Conservation (phyloP, 192 early-diverging fungal species). For the Coemansia sp. region DNA sequence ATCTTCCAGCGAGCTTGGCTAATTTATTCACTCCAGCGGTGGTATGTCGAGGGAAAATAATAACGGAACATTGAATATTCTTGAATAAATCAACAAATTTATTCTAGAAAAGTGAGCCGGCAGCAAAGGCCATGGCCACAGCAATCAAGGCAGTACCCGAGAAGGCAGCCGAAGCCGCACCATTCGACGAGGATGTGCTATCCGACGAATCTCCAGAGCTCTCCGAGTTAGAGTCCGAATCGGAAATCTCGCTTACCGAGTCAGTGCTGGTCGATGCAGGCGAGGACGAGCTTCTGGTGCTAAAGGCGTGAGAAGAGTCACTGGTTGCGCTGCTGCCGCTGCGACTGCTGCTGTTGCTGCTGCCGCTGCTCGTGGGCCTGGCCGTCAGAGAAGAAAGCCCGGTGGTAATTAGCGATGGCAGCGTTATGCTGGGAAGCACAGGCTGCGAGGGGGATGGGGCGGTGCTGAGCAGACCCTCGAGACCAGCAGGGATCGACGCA, state of each 20-base stretch:
- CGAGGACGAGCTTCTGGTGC: slow-evolving; percentile 4
- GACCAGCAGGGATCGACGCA: slow-evolving; percentile 44
- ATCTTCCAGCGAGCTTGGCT: too few species aligned
- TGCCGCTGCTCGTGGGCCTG: neutral
- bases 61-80: neutral
- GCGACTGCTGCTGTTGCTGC: neutral
- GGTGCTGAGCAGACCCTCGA: slow-evolving; percentile 16
- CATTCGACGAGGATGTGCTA: neutral
- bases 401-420: neutral
- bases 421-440: slow-evolving; percentile 10
- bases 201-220: slow-evolving; percentile 1
- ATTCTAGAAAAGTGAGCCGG: slow-evolving; percentile 16
- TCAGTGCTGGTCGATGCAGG: neutral
- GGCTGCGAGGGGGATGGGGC: slow-evolving; percentile 1
- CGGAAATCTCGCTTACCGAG: slow-evolving; percentile 4
- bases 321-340: neutral
- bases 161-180: neutral
- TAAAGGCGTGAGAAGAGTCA: neutral
- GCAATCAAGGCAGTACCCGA: neutral
- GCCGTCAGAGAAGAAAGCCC: neutral
- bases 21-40: neutral
- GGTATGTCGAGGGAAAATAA: neutral
- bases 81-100: too few species aligned
- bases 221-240: slow-evolving; percentile 2
- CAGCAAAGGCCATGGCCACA: slow-evolving; percentile 1